phyloP scores from a whole-genome alignment of 2,329 filamentous ascomycete genomes.

The Mycogone perniciosa region DNA sequence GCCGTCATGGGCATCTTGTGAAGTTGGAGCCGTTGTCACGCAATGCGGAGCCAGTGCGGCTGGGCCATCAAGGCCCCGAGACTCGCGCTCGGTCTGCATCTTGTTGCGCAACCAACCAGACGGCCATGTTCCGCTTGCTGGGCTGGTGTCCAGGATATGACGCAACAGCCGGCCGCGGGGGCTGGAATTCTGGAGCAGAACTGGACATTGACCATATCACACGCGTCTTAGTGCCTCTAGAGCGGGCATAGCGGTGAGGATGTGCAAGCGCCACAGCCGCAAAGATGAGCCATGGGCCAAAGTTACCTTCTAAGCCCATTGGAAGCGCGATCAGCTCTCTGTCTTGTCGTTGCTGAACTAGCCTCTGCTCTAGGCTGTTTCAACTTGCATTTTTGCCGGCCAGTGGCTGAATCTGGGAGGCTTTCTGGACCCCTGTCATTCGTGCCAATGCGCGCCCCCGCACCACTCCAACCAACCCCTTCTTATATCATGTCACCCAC shows the following conservation, averaged over 20 bases:
- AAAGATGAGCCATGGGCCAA: conserved; percentile 2
- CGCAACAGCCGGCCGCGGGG: too few relatives aligned
- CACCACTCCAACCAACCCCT: conserved; percentile 12
- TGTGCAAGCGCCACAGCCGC: conserved; percentile 9
- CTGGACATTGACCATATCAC: too few relatives aligned
- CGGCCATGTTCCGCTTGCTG: too few relatives aligned
- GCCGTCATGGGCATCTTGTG: too few relatives aligned
- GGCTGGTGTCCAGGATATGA: too few relatives aligned
- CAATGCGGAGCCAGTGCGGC: too few relatives aligned
- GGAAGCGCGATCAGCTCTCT: not conserved
- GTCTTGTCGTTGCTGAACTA: conserved; percentile 1
- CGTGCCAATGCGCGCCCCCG: conserved; percentile 10
- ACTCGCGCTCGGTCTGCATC: too few relatives aligned
- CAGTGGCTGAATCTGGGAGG: conserved; percentile 5
- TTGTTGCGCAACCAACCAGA: too few relatives aligned
- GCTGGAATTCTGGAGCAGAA: not conserved
- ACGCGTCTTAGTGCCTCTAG: too few relatives aligned
- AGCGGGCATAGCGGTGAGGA: conserved; percentile 8
- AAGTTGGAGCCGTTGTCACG: too few relatives aligned
- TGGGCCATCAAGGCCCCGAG: too few relatives aligned
- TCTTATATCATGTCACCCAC: conserved; percentile 14
- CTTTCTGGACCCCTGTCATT: conserved; percentile 3
- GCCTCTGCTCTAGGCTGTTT: conserved; percentile 7
- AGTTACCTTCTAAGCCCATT: not conserved
- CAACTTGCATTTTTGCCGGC: conserved; percentile 2